Conservation (phyloP, 2,329 filamentous ascomycete genomes). For the Dactylonectria estremocensis region DNA sequence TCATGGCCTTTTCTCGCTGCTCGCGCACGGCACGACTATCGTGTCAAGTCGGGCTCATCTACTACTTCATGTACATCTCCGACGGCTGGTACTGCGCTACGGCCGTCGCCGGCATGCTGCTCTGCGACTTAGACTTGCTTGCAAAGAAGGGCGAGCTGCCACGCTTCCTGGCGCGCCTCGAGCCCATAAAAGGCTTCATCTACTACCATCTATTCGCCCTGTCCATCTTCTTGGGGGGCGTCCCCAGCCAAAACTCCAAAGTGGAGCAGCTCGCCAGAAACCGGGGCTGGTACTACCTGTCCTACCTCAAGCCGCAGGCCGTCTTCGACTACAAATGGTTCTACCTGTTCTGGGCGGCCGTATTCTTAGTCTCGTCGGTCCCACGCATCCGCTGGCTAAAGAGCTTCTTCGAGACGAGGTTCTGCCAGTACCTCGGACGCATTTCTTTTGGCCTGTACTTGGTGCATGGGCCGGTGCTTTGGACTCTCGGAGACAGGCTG, state of each 20-base stretch:
- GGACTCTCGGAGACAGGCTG: conserved; percentile 72
- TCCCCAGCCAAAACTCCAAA: conserved; percentile 68
- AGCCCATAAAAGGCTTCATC: conserved; percentile 65
- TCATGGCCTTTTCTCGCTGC: conserved; percentile 71
- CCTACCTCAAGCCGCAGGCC: conserved; percentile 75
- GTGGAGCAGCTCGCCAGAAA: conserved; percentile 65
- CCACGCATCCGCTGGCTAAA: conserved; percentile 72
- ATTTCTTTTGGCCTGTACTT: conserved; percentile 76
- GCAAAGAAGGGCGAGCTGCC: conserved; percentile 67
- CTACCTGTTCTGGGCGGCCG: conserved; percentile 74
- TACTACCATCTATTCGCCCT: conserved; percentile 67
- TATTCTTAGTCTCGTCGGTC: conserved; percentile 68
- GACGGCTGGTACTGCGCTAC: conserved; percentile 76
- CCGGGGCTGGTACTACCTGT: conserved; percentile 73
- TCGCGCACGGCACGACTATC: conserved; percentile 68
- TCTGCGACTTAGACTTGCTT: conserved; percentile 73
- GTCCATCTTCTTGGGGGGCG: conserved; percentile 72
- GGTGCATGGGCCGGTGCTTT: conserved; percentile 74
- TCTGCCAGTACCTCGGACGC: conserved; percentile 74
- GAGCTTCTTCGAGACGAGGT: conserved; percentile 70
- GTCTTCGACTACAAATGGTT: conserved; percentile 79
- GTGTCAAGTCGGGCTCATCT: conserved; percentile 67
- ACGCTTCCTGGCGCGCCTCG: conserved; percentile 60
- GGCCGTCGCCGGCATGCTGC: conserved; percentile 73
- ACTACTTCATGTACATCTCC: conserved; percentile 78